Evolutionary conservation across 331 rosid species (phyloP), one percentile per base, ranked within the genome.

Genomic region (Erythrophleum ivorense): DNA sequence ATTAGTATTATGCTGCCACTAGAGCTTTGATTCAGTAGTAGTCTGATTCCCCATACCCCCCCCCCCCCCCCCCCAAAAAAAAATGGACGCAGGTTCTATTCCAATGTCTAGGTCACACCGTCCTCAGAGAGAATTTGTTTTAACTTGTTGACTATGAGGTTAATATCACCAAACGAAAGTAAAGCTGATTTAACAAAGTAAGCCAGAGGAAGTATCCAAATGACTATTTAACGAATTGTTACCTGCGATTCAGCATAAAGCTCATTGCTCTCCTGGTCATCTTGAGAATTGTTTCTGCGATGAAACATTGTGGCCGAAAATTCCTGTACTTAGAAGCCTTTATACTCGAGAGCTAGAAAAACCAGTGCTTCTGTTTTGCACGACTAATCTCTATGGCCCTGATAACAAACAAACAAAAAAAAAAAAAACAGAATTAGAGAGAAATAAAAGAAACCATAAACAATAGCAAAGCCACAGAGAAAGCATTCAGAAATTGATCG

Each of bases 231-330:
- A 29, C 3, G 24, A 71, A 21, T 46, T 63, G 13, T 52, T 71
- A 87, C 90, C 90, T 81, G 84, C 64, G 85, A 74, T 69, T 87
- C 87, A 60, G 45, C 57, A 78, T 72, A 6, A 77, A 77, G 76
- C 85, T 80, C 87, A 1, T 33, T 53, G 69, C 6, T 84, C 74
- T 78, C 82, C 5, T 78, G 84, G 13, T 63, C 83, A 38, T 74
- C 79, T 7, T 87, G 86, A 74, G 90, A 81, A 74, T 36, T 84
- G 72, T 40, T 73, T 85, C 80, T 40, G n/a, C 70, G 82, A 46
- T 84, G 84, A 78, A 87, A 87, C 90, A 87, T 87, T 73, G 80
- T 70, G 38, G 53, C 69, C 34, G 69, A 52, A 63, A 71, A 77
- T 88, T 90, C 3, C 78, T 66, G 69, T 85, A 75, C 82, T 78